Base-by-base conservation (phyloP, 495 filamentous ascomycete genomes). In the Parachaetomium inaequale region DNA sequence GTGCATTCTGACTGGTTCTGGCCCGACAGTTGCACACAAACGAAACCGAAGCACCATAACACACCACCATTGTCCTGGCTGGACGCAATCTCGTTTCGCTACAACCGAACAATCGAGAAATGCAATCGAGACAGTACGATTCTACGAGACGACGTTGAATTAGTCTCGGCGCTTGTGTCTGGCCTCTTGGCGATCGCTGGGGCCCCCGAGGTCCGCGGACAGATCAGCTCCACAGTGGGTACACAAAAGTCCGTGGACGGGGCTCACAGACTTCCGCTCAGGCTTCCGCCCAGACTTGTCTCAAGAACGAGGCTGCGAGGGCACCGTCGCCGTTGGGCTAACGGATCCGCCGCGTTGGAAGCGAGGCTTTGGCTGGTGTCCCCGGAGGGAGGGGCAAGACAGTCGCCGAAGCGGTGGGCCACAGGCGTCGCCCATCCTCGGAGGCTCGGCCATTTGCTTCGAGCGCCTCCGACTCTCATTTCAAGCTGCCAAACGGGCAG, bases 141-240 rank as follows among this genome's bases (percentile, higher is more conserved):
- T 49, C 23, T 21, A 12, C 21, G 8, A 52, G n/a, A 3, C 28
- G 51, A 38, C 51, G 51, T 54, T 36, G 51, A 54, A 54, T 54
- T 54, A 54, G 51, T 17, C n/a, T 36, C 14, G 17, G 19, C 34
- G 31, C 50, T 53, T 36, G 31, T 10, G 10, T 31, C n/a, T 8
- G 40, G 40, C 15, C n/a, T 7, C 49, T 51, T 51, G 49, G 25
- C 49, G 49, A 51, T 51, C 49, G 49, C 8, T 15, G 47, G 12
- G 7, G n/a, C 40, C 40, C 40, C 40, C n/a, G 40, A 5, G n/a
- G 36, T 40, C 17, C 36, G 36, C 36, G 36, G 36, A 40, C 23
- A 5, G 7, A 12, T 31, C 26, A 3, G 47, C 47, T 51, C 47
- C 47, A 31, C 26, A 19, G 45, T 43, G 40, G 40, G 40, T 7